Conservation (phyloP, 495 filamentous ascomycete genomes). For the Hypoxylon perforatum region DNA sequence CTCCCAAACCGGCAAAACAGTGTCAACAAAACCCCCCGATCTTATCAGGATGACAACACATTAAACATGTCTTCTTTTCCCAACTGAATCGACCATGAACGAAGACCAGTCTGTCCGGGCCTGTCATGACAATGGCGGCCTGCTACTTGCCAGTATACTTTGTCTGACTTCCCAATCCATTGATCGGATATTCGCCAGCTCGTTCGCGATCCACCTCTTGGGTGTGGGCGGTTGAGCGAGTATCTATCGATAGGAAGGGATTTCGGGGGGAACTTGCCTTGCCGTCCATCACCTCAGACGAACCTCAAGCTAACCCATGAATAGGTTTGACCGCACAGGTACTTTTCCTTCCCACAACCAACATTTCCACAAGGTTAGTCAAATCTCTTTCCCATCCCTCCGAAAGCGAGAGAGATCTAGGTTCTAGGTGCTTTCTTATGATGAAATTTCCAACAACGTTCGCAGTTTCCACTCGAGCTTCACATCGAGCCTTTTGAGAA, state of each 20-base stretch:
- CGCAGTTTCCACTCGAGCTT: slow-evolving; percentile 77
- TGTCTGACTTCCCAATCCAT: slow-evolving; percentile 73
- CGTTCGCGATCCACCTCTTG: neutral
- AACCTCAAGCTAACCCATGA: slow-evolving; percentile 13
- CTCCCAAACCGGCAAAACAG: slow-evolving; percentile 2
- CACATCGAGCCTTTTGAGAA: slow-evolving; percentile 65
- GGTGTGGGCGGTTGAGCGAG: neutral
- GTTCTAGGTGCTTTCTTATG: slow-evolving; percentile 49
- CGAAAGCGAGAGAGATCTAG: neutral
- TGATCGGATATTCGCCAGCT: neutral
- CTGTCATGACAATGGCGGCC: slow-evolving; percentile 72
- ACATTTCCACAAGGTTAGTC: slow-evolving; percentile 27
- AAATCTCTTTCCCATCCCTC: slow-evolving; percentile 14
- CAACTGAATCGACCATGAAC: slow-evolving; percentile 93
- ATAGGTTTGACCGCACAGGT: neutral
- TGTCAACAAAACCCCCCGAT: slow-evolving; percentile 34
- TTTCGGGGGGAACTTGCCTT: slow-evolving; percentile 7
- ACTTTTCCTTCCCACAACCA: neutral
- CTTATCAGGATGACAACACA: slow-evolving; percentile 84
- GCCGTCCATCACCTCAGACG: neutral
- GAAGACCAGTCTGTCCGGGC: slow-evolving; percentile 77
- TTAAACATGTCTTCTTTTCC: slow-evolving; percentile 87
- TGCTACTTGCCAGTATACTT: slow-evolving; percentile 98
- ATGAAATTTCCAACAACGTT: slow-evolving; percentile 71
- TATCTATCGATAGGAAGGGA: slow-evolving; percentile 5